Evolutionary conservation across 257 asterid species (phyloP).

Genomic region (Leptodermis oblonga): DNA sequence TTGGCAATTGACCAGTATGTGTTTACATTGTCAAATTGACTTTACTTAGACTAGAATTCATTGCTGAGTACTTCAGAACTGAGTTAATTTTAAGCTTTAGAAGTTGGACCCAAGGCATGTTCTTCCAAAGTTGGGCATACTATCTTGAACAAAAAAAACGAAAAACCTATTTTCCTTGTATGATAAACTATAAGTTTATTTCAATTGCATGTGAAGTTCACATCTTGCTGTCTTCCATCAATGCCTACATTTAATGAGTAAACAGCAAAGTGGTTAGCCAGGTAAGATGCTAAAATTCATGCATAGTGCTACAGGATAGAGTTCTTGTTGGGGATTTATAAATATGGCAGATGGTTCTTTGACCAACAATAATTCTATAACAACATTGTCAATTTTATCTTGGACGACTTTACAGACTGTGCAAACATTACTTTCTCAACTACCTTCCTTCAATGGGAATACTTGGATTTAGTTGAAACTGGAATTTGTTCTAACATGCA

Average conservation of each 20-base stretch:
- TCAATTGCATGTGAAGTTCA: not conserved
- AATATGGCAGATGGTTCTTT: not conserved
- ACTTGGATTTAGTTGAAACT: not conserved
- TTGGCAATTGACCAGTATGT: not conserved
- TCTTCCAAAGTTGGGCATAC: not conserved
- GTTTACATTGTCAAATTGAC: not conserved
- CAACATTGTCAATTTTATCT: not conserved
- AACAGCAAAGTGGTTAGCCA: not conserved
- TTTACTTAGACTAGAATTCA: not conserved
- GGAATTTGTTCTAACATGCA: not conserved
- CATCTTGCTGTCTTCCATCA: not conserved
- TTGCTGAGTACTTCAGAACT: not conserved
- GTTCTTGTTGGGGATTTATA: not conserved
- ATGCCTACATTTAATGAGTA: not conserved
- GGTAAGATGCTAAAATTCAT: not conserved
- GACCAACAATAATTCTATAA: not conserved
- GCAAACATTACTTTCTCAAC: constrained; percentile 5
- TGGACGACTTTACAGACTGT: not conserved
- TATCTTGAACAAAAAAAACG: not conserved
- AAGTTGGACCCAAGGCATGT: not conserved
- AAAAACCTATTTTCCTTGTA: not conserved
- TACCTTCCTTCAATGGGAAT: constrained; percentile 5
- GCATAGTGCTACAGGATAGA: not conserved
- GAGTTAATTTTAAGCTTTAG: not conserved
- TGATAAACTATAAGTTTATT: not conserved